These are phyloP conservation scores for Neonectria neomacrospora DNA, from an alignment of 2,329 filamentous ascomycete genomes.

Conservation along the genomic window DNA sequence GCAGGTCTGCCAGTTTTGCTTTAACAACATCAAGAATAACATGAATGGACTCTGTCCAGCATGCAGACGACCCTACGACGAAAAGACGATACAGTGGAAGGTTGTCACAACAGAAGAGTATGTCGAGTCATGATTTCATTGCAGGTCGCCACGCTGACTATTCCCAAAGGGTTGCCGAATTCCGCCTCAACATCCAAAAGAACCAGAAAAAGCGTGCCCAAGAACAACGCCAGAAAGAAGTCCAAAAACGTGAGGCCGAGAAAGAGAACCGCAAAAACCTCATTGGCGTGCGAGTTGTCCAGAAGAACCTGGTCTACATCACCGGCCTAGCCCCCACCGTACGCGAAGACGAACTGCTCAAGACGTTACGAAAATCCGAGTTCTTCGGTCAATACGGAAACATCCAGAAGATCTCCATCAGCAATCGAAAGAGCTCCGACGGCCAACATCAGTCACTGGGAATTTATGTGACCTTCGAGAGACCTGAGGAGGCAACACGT, in stretches of 20 bases:
- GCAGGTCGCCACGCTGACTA: constrained; percentile 35
- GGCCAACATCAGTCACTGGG: constrained; percentile 88
- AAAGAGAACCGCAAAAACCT: constrained; percentile 95
- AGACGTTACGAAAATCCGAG: constrained; percentile 87
- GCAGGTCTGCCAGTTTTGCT: constrained; percentile 99
- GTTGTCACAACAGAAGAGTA: constrained; percentile 95
- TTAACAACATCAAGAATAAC: constrained; percentile 98
- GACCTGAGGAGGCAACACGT: constrained; percentile 86
- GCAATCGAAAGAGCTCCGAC: constrained; percentile 85
- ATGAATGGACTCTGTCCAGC: constrained; percentile 98
- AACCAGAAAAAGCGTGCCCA: constrained; percentile 92
- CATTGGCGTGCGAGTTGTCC: constrained; percentile 92
- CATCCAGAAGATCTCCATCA: constrained; percentile 98
- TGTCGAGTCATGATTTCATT: constrained; percentile 49
- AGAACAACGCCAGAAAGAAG: constrained; percentile 89
- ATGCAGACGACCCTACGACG: constrained; percentile 93
- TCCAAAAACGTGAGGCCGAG: constrained; percentile 95
- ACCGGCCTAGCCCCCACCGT: constrained; percentile 93
- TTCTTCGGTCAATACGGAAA: constrained; percentile 99
- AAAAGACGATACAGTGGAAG: constrained; percentile 97
- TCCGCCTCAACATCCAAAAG: constrained; percentile 83
- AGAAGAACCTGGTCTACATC: constrained; percentile 99
- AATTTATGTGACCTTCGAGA: constrained; percentile 98
- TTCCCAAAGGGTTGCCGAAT: constrained; percentile 71
- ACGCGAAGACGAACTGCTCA: constrained; percentile 89